Evolutionary conservation across 2,329 filamentous ascomycete species (phyloP).

Genomic region (Daldinia sp.): DNA sequence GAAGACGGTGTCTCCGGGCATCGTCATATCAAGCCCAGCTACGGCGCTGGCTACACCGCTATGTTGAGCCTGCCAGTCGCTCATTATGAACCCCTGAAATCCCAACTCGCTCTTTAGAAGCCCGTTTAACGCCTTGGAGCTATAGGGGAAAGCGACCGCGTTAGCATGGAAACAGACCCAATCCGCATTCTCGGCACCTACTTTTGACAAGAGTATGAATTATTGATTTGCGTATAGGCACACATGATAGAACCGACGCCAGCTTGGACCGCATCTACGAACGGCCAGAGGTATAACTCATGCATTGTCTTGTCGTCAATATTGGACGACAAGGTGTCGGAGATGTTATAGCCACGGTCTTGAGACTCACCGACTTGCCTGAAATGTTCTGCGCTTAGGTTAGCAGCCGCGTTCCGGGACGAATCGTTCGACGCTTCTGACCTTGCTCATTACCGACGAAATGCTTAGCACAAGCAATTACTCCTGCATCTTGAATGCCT

Average conservation of each 20-base stretch:
- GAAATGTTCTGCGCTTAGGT: slow-evolving; percentile 67
- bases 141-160: neutral
- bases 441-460: slow-evolving; percentile 74
- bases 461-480: slow-evolving; percentile 82
- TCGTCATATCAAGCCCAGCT: slow-evolving; percentile 85
- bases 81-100: slow-evolving; percentile 82
- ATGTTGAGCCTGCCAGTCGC: slow-evolving; percentile 83
- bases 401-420: slow-evolving; percentile 9
- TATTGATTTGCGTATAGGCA: slow-evolving; percentile 81
- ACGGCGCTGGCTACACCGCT: slow-evolving; percentile 70
- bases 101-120: slow-evolving; percentile 81
- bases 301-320: slow-evolving; percentile 78
- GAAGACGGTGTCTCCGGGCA: slow-evolving; percentile 85
- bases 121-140: slow-evolving; percentile 74
- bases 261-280: slow-evolving; percentile 74
- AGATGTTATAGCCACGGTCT: slow-evolving; percentile 69
- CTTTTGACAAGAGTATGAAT: slow-evolving; percentile 82
- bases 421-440: slow-evolving; percentile 28
- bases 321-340: slow-evolving; percentile 65
- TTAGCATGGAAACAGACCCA: neutral
- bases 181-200: slow-evolving; percentile 2
- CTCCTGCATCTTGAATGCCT: slow-evolving; percentile 81
- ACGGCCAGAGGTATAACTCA: slow-evolving; percentile 81
- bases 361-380: slow-evolving; percentile 66
- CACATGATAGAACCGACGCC: slow-evolving; percentile 72